Percentiles rank a stretch among this genome's conserved stretches.
phyloP scores from a whole-genome alignment of 2,329 filamentous ascomycete species.

The Fusarium mangiferae region DNA sequence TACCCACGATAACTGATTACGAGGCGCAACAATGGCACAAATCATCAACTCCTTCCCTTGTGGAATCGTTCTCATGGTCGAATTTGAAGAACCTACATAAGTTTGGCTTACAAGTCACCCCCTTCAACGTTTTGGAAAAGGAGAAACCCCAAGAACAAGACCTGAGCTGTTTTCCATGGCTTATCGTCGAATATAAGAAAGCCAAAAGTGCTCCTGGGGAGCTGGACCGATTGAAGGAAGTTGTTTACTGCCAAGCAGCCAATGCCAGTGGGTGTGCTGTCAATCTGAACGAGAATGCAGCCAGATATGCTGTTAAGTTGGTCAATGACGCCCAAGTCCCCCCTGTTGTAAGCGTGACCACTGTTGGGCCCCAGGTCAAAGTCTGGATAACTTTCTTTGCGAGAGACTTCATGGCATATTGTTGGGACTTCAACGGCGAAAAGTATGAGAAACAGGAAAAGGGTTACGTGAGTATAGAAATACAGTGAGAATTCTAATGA shows the following conservation, averaged over 20 bases:
- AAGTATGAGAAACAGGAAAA: no score
- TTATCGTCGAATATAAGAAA: background rate
- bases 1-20: rapidly evolving
- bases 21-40: background rate
- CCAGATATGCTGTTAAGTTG: background rate
- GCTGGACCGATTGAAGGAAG: rapidly evolving
- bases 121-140: background rate
- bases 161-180: background rate
- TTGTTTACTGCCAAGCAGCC: constrained; percentile 20
- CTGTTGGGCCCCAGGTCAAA: constrained; percentile 21
- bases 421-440: no score
- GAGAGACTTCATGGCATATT: background rate
- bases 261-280: constrained; percentile 33
- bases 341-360: constrained; percentile 22
- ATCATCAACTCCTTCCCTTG: background rate
- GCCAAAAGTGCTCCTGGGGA: rapidly evolving
- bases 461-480: no score
- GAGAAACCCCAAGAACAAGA: background rate
- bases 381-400: constrained; percentile 34
- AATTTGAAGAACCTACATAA: rapidly evolving
- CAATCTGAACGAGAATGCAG: constrained; percentile 4
- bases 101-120: background rate
- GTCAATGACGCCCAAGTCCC: constrained; percentile 1
- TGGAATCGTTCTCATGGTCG: background rate
- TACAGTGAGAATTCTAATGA: no score